Evolutionary conservation across 352 stramenopile genomes (phyloP).

Genomic region (Pythium grandisporangium): DNA sequence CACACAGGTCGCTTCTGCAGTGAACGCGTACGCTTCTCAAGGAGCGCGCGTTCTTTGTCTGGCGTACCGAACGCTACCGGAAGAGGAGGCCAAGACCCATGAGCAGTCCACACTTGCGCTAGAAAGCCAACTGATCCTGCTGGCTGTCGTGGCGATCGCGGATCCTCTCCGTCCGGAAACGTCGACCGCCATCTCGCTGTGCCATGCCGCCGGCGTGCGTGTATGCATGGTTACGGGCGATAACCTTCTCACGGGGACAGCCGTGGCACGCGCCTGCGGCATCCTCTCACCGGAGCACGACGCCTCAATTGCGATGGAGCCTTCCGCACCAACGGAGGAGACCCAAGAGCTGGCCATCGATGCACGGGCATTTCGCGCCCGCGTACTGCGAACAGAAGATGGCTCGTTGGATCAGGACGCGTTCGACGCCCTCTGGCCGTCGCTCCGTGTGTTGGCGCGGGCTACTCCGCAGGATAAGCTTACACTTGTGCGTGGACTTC

Average conservation of each 20-base stretch:
- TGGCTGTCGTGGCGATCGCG: conserved; percentile 14
- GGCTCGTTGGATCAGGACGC: conserved; percentile 11
- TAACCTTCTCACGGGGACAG: conserved; percentile 13
- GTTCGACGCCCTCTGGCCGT: conserved; percentile 18
- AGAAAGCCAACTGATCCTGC: conserved; percentile 14
- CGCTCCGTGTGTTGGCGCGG: conserved; percentile 14
- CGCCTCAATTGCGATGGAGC: no score
- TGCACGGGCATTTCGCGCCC: conserved; percentile 9
- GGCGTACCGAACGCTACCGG: conserved; percentile 37
- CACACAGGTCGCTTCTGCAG: not conserved
- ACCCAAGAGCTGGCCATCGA: conserved; percentile 13
- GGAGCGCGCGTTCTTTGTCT: conserved; percentile 53
- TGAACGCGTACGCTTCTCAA: conserved; percentile 25
- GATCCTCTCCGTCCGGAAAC: conserved; percentile 15
- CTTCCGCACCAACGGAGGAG: no score
- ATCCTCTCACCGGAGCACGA: conserved; percentile 15
- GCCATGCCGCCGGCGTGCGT: conserved; percentile 10
- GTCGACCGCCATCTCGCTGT: conserved; percentile 9
- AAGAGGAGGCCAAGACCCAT: conserved; percentile 1
- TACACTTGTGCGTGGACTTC: conserved; percentile 16
- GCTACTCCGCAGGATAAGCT: conserved; percentile 16
- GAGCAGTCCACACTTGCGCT: conserved; percentile 30
- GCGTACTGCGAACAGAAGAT: conserved; percentile 8
- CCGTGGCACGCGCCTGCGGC: conserved; percentile 14
- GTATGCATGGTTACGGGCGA: conserved; percentile 20